Evolutionary conservation across 73 alveolate species (phyloP).

Genomic region (Urostyla sp.): DNA sequence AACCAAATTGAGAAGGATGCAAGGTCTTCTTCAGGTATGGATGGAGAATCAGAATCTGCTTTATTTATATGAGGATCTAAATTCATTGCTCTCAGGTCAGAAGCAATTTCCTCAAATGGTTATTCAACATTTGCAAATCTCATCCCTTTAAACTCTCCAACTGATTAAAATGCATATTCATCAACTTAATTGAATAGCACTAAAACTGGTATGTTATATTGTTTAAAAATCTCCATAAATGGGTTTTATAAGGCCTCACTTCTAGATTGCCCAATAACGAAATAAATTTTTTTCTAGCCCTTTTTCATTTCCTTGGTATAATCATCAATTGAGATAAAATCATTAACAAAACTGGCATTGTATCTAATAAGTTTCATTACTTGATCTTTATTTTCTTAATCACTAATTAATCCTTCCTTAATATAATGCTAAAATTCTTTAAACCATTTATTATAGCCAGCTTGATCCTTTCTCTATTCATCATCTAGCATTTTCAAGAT

Average conservation of each 20-base stretch:
- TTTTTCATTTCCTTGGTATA: conserved; percentile 83
- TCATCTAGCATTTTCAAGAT: conserved; percentile 90
- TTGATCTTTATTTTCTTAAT: conserved; percentile 79
- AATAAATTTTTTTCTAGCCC: conserved; percentile 90
- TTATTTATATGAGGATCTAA: conserved; percentile 5
- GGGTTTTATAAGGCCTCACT: conserved; percentile 67
- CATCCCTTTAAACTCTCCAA: conserved; percentile 71
- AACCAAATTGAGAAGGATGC: conserved; percentile 86
- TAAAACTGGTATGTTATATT: conserved; percentile 78
- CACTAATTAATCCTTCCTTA: conserved; percentile 87
- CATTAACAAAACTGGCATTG: conserved; percentile 68
- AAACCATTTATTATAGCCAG: conserved; percentile 85
- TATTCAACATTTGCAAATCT: conserved; percentile 81
- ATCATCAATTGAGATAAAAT: conserved; percentile 80
- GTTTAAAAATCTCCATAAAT: conserved; percentile 76
- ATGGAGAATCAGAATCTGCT: conserved; percentile 3
- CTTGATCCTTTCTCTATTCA: conserved; percentile 83
- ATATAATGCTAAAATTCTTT: conserved; percentile 84
- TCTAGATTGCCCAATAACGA: conserved; percentile 58
- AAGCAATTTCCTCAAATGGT: conserved; percentile 64
- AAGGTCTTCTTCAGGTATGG: conserved; percentile 79
- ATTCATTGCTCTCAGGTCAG: conserved; percentile 56
- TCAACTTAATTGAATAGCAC: conserved; percentile 79
- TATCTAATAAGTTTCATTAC: conserved; percentile 87
- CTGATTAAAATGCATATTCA: conserved; percentile 77